A percentile compares a stretch with the other conserved stretches of the same genome.
Evolutionary conservation across 768 basidiomycete species (phyloP).

Genomic region (Phanerochaete carnosa): DNA sequence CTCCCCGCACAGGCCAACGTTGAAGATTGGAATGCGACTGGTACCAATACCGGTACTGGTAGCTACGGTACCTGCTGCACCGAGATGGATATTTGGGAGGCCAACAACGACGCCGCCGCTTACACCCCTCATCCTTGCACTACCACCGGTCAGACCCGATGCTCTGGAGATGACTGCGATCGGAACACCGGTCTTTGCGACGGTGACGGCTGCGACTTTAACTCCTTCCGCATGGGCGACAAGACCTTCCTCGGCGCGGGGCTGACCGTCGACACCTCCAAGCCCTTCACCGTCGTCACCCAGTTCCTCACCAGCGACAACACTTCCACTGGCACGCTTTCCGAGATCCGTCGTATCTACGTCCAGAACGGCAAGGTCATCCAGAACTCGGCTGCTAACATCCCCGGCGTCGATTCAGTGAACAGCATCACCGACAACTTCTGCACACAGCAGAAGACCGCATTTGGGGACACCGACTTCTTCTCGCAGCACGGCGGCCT

Average conservation of each 20-base stretch:
- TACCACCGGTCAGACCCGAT: slow-evolving; percentile 36
- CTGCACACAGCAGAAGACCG: slow-evolving; percentile 41
- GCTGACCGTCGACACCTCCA: slow-evolving; percentile 45
- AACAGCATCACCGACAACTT: slow-evolving; percentile 45
- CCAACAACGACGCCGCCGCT: slow-evolving; percentile 49
- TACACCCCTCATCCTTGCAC: slow-evolving; percentile 52
- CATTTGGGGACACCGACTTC: slow-evolving; percentile 38
- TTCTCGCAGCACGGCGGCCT: slow-evolving; percentile 40
- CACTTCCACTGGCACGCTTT: slow-evolving; percentile 37
- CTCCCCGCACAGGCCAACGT: slow-evolving; percentile 40
- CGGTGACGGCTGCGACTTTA: slow-evolving; percentile 57
- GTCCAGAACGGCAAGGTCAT: slow-evolving; percentile 29
- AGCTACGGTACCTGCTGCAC: slow-evolving; percentile 49
- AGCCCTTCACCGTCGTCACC: slow-evolving; percentile 46
- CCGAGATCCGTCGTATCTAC: slow-evolving; percentile 16
- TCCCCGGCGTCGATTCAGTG: slow-evolving; percentile 36
- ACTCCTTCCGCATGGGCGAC: slow-evolving; percentile 56
- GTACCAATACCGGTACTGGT: slow-evolving; percentile 46
- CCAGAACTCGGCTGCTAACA: slow-evolving; percentile 43
- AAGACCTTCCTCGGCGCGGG: slow-evolving; percentile 39
- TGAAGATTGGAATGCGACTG: slow-evolving; percentile 38
- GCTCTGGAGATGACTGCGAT: slow-evolving; percentile 39
- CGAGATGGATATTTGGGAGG: slow-evolving; percentile 63
- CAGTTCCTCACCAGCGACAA: slow-evolving; percentile 27
- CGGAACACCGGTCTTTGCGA: slow-evolving; percentile 47